Evolutionary conservation across 441 rosid genomes (phyloP), one percentile per base, ranked within the genome.

Genomic region (Croton setiger): DNA sequence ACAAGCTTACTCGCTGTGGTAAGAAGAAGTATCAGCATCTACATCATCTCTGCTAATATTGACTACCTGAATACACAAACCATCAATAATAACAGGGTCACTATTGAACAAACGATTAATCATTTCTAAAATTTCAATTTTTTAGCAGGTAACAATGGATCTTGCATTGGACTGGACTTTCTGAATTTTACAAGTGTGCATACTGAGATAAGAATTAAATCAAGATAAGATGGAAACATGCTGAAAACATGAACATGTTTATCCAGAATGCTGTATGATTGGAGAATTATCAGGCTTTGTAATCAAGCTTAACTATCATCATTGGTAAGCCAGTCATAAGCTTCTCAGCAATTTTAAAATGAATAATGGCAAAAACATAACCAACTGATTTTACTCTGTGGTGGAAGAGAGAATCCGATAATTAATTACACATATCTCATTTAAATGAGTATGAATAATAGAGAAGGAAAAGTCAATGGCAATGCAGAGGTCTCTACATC

Each of bases 1-100:
- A 72, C 41, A 70, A 63, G 74, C 90, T 87, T 80, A 94, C 97
- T 81, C 63, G 94, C 89, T 76, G 72, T 95, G 99, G 78, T 95
- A 95, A 53, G 97, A 88, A 45, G 93, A 88, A 54, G 94, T 79
- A 76, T 89, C 96, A 15, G 83, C 83, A 75, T 88, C 91, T 71
- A 78, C 55, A 55, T 75, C 79, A 64, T 83, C 88, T 74, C 43
- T 75, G 72, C 76, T 77, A 58, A 88, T 76, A 78, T 76, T 77
- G 66, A 82, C 91, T 52, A 81, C 93, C 97, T 92, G 80, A 59
- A 62, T 58, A 82, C 72, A 67, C 68, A 69, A 66, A 67, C 47
- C 72, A 72, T 66, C 58, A 72, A 17, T 35, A 39, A 65, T 0
- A 18, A 37, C 72, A 64, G 15, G 55, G 31, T 27, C 14, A 55